Percentiles rank a stretch among this genome's conserved stretches.
Evolutionary conservation across 306 rosid species (phyloP).

Genomic region (Ammopiptanthus mongolicus): DNA sequence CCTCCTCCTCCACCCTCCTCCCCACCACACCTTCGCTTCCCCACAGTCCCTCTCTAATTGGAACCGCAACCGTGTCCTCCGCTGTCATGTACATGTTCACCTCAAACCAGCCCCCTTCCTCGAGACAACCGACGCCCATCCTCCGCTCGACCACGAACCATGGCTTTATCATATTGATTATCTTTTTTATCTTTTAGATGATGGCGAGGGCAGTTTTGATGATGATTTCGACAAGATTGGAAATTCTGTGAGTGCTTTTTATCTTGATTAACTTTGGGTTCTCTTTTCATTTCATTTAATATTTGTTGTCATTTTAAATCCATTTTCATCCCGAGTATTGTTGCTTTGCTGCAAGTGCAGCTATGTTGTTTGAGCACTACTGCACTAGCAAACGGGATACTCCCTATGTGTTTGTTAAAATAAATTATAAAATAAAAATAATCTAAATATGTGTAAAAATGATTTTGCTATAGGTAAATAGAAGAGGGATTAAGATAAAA

Average conservation of each 20-base stretch:
- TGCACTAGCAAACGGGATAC: neutral
- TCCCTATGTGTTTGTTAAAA: neutral
- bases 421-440: neutral
- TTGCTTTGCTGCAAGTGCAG: too few relatives aligned
- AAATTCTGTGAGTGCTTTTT: constrained; percentile 63
- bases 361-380: neutral
- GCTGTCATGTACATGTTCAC: too few relatives aligned
- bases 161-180: constrained; percentile 16
- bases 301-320: neutral
- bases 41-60: too few relatives aligned
- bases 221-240: constrained; percentile 98
- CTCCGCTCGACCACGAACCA: too few relatives aligned
- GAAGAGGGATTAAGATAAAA: neutral
- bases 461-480: neutral
- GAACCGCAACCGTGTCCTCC: too few relatives aligned
- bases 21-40: too few relatives aligned
- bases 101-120: too few relatives aligned
- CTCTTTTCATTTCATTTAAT: neutral
- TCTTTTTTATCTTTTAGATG: constrained; percentile 52
- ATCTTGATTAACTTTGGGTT: constrained; percentile 1
- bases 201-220: constrained; percentile 76
- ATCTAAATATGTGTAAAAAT: neutral
- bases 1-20: too few relatives aligned
- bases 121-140: too few relatives aligned
- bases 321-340: too few relatives aligned